These are phyloP conservation scores for Tulasnella sp. DNA, from an alignment of 768 basidiomycete species.

Conservation along the genomic window DNA sequence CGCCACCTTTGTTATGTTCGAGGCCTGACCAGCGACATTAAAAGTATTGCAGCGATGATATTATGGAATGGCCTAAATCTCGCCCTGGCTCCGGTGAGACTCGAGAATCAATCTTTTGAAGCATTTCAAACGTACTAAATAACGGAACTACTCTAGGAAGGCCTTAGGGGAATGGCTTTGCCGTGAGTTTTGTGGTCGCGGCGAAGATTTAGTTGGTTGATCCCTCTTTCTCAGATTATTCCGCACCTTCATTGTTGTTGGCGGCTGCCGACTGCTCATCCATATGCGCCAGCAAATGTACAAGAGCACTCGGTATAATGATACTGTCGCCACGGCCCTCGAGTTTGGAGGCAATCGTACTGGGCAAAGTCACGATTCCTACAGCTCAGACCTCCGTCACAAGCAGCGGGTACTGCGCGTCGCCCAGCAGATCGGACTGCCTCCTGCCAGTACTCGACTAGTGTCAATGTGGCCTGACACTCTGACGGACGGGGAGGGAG, in stretches of 20 bases:
- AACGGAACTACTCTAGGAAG: neutral
- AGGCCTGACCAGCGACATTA: neutral
- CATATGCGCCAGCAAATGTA: conserved; percentile 12
- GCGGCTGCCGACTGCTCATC: conserved; percentile 14
- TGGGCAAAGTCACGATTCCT: neutral
- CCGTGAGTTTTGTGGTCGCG: neutral
- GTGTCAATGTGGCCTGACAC: neutral
- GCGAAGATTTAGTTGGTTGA: too few relatives aligned
- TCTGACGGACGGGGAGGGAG: neutral
- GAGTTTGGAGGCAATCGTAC: neutral
- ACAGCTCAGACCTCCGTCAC: neutral
- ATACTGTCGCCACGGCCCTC: neutral
- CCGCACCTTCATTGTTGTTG: neutral
- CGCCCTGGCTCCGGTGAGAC: neutral
- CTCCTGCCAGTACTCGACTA: neutral
- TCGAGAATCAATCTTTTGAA: neutral
- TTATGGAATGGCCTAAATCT: neutral
- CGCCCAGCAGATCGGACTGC: conserved; percentile 2
- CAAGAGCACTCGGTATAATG: neutral
- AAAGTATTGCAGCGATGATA: conserved; percentile 5
- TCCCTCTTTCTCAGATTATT: neutral
- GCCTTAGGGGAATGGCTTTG: neutral
- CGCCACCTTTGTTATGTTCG: neutral
- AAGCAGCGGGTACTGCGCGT: neutral
- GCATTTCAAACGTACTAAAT: neutral